Evolutionary conservation across 805 yeast species (phyloP).

Genomic region (Torulaspora gathmanii): DNA sequence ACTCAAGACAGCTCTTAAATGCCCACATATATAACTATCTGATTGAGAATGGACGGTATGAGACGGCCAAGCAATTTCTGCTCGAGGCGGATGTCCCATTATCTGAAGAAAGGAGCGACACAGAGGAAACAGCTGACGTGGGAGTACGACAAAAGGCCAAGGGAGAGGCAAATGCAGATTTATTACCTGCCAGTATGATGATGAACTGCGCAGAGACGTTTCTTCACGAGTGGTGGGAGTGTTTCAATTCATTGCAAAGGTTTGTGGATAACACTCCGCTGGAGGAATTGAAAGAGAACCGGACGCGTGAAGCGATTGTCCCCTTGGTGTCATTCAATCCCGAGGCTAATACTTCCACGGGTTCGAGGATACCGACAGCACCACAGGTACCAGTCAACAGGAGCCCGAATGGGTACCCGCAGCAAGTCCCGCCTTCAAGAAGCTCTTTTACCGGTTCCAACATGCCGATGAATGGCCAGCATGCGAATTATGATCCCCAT

Average conservation of each 20-base stretch:
- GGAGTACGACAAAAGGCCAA: constrained; percentile 12
- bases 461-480: not conserved
- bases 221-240: constrained; percentile 54
- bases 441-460: not conserved
- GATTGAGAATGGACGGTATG: constrained; percentile 43
- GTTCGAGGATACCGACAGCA: not conserved
- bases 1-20: constrained; percentile 46
- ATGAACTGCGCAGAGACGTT: constrained; percentile 45
- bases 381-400: not conserved
- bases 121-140: not conserved
- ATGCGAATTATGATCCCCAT: not conserved
- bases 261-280: constrained; percentile 38
- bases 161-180: constrained; percentile 9
- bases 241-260: constrained; percentile 47
- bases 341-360: not conserved
- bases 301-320: constrained; percentile 16
- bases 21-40: constrained; percentile 52
- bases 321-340: constrained; percentile 21
- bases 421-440: not conserved
- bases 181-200: constrained; percentile 38
- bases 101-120: constrained; percentile 9
- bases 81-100: constrained; percentile 44
- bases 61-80: constrained; percentile 47
- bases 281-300: constrained; percentile 20
- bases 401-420: not conserved